A percentile compares a stretch with the other conserved stretches of the same genome.
Conservation (phyloP, 176 grass and related monocot genomes). For the Oryza rufipogon region DNA sequence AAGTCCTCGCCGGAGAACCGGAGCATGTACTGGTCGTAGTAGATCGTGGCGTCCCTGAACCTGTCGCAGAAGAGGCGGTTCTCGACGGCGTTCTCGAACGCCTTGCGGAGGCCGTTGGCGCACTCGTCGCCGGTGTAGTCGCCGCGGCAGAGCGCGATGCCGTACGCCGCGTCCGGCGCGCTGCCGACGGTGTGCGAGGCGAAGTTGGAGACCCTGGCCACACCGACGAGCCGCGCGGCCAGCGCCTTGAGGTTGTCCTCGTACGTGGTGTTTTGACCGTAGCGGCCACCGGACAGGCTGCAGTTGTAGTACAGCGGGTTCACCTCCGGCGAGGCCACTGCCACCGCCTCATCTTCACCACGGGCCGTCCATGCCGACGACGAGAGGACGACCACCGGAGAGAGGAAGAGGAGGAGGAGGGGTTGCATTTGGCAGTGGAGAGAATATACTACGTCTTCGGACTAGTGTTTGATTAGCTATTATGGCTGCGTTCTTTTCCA, state of each 20-base stretch:
- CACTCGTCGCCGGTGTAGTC: background rate
- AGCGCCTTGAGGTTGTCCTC: background rate
- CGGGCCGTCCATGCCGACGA: background rate
- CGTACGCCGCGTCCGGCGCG: background rate
- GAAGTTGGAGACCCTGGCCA: background rate
- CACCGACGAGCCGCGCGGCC: background rate
- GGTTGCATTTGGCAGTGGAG: too few relatives aligned
- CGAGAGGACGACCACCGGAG: background rate
- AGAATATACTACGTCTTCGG: too few relatives aligned
- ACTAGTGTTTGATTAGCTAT: too few relatives aligned
- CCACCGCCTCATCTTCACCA: background rate
- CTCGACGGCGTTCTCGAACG: too few relatives aligned
- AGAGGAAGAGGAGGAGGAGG: too few relatives aligned
- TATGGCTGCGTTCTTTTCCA: too few relatives aligned
- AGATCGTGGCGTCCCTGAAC: constrained; percentile 1
- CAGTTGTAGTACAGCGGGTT: background rate
- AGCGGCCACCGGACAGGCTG: background rate
- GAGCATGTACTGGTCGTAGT: background rate
- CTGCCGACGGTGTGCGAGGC: background rate
- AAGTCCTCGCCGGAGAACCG: constrained; percentile 36
- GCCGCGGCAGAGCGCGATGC: constrained; percentile 31
- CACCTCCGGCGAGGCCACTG: background rate
- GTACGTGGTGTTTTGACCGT: background rate
- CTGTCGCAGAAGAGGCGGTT: too few relatives aligned
- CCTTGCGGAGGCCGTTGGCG: too few relatives aligned